phyloP scores from a whole-genome alignment of 2,329 filamentous ascomycete genomes.

The Colletotrichum truncatum region DNA sequence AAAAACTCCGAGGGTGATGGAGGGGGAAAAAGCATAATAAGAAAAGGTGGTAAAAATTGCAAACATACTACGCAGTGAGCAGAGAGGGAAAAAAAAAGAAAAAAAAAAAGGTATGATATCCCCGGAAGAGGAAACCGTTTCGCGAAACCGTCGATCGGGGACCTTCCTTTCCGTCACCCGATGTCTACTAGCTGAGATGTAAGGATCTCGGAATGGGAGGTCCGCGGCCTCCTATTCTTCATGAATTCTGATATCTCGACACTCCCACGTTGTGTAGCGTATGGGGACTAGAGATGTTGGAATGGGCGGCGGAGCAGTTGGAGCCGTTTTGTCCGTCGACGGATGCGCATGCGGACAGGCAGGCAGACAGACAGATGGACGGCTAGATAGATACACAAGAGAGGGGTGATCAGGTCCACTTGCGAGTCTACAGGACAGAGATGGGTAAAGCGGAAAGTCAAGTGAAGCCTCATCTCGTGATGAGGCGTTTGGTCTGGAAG shows the following conservation, averaged over 20 bases:
- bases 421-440: neutral
- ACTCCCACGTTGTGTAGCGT: neutral
- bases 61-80: no score
- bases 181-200: neutral
- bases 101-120: neutral
- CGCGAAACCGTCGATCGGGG: neutral
- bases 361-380: neutral
- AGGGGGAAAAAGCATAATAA: no score
- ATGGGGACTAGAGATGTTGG: neutral
- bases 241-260: no score
- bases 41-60: no score
- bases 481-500: neutral
- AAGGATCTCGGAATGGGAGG: no score
- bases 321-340: neutral
- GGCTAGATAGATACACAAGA: no score
- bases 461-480: neutral
- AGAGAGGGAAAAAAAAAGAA: neutral
- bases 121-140: constrained; percentile 23
- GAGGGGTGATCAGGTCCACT: no score
- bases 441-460: neutral
- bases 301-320: no score
- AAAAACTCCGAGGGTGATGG: no score
- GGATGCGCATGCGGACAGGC: no score
- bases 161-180: neutral
- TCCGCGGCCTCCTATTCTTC: no score